A percentile compares a stretch with the other conserved stretches of the same genome.
Evolutionary conservation across 225 moss, liverwort and hornwort genomes (phyloP).

Genomic region (Bryum argenteum): DNA sequence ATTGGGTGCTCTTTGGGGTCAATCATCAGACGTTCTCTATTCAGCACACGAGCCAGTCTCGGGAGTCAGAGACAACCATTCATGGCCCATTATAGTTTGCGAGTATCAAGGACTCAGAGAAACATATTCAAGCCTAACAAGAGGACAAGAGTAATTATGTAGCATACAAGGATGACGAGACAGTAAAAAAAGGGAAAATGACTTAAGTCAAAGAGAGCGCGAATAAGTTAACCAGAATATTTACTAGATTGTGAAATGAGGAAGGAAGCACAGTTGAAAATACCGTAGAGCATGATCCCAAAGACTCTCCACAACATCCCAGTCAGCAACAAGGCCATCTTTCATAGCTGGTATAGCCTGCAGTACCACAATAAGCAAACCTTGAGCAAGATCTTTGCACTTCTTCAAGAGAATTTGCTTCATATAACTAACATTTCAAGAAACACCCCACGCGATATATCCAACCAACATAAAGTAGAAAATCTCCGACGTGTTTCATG

Average conservation of each 20-base stretch:
- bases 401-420: not conserved
- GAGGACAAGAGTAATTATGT: not conserved
- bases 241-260: not conserved
- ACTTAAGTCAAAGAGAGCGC: not conserved
- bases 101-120: not conserved
- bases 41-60: slow-evolving; percentile 27
- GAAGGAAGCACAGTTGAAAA: slow-evolving; percentile 10
- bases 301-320: slow-evolving; percentile 93
- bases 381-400: not conserved
- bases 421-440: not conserved
- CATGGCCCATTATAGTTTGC: not conserved
- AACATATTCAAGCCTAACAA: slow-evolving; percentile 7
- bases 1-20: slow-evolving; percentile 93
- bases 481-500: not conserved
- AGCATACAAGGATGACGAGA: not conserved
- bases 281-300: slow-evolving; percentile 93
- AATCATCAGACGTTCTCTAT: slow-evolving; percentile 77
- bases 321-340: slow-evolving; percentile 88
- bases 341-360: slow-evolving; percentile 87
- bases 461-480: not conserved
- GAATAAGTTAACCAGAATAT: not conserved
- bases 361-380: slow-evolving; percentile 25
- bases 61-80: slow-evolving; percentile 24
- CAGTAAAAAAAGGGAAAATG: slow-evolving; percentile 3
- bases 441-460: slow-evolving; percentile 3